Evolutionary conservation across 805 yeast genomes (phyloP).

Genomic region (Jamesozyma hellenica): DNA sequence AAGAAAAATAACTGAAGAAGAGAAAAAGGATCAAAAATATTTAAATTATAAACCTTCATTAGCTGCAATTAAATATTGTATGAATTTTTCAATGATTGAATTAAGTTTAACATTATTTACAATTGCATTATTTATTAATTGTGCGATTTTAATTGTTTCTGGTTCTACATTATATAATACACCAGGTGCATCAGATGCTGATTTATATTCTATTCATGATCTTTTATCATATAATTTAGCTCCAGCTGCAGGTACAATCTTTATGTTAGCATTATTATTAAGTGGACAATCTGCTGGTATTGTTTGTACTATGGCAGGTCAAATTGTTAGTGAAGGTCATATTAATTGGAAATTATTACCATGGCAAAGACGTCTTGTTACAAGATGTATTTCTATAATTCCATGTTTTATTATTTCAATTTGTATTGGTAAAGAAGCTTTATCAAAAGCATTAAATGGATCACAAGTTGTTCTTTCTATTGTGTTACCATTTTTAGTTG

Average conservation of each 20-base stretch:
- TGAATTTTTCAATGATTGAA: slow-evolving; percentile 65
- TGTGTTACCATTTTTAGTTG: slow-evolving; percentile 71
- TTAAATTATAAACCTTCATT: slow-evolving; percentile 57
- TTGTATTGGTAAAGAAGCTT: slow-evolving; percentile 62
- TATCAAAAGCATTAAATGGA: slow-evolving; percentile 64
- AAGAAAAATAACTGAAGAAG: slow-evolving; percentile 11
- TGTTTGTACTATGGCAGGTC: slow-evolving; percentile 89
- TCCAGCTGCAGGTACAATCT: slow-evolving; percentile 69
- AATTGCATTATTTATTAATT: slow-evolving; percentile 77
- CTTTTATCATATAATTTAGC: slow-evolving; percentile 53
- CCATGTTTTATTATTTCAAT: slow-evolving; percentile 72
- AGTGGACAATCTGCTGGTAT: slow-evolving; percentile 90
- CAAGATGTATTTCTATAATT: slow-evolving; percentile 66
- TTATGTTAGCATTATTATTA: slow-evolving; percentile 72
- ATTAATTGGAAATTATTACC: slow-evolving; percentile 73
- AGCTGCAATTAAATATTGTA: slow-evolving; percentile 61
- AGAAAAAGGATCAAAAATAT: slow-evolving; percentile 32
- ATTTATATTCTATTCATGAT: slow-evolving; percentile 64
- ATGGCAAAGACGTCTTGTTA: slow-evolving; percentile 67
- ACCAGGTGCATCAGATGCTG: slow-evolving; percentile 68
- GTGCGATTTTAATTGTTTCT: slow-evolving; percentile 72
- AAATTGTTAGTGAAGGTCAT: slow-evolving; percentile 86
- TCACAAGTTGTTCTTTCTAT: slow-evolving; percentile 79
- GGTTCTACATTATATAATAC: slow-evolving; percentile 68
- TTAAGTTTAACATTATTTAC: slow-evolving; percentile 60